Conservation (phyloP, 2,329 filamentous ascomycete species). For the Xylaria sp. region DNA sequence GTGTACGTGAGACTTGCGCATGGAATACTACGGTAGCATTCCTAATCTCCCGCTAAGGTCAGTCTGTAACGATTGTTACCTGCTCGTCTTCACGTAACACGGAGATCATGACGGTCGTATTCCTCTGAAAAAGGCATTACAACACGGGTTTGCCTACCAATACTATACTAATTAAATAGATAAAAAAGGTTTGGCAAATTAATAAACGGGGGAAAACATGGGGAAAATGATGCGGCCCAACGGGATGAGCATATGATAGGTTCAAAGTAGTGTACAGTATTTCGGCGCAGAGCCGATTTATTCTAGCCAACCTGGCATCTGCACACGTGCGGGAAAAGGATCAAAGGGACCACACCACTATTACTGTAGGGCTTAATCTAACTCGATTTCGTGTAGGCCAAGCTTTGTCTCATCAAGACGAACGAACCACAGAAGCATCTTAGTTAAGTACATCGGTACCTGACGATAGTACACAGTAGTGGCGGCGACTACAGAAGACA, state of each 20-base stretch:
- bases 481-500: constrained; percentile 13
- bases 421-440: constrained; percentile 28
- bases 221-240: constrained; percentile 6
- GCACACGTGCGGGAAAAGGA: constrained; percentile 34
- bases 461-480: constrained; percentile 8
- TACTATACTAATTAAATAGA: not conserved
- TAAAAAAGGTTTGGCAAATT: not conserved
- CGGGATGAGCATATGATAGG: constrained; percentile 2
- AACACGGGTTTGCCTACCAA: not conserved
- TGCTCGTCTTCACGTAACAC: not conserved
- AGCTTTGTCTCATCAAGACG: constrained; percentile 22
- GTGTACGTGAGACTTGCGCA: constrained; percentile 6
- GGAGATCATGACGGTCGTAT: not conserved
- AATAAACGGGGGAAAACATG: not conserved
- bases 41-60: constrained; percentile 20
- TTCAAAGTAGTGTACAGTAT: constrained; percentile 5
- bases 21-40: constrained; percentile 33
- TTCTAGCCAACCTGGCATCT: constrained; percentile 31
- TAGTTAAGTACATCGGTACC: constrained; percentile 14
- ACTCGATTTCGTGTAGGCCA: constrained; percentile 32
- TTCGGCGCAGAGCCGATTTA: constrained; percentile 27
- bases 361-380: constrained; percentile 38
- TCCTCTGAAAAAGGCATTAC: constrained; percentile 1
- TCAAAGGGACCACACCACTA: constrained; percentile 31
- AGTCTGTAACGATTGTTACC: constrained; percentile 10